Conservation (phyloP, 2,329 filamentous ascomycete species). For the Fonsecaea monophora region DNA sequence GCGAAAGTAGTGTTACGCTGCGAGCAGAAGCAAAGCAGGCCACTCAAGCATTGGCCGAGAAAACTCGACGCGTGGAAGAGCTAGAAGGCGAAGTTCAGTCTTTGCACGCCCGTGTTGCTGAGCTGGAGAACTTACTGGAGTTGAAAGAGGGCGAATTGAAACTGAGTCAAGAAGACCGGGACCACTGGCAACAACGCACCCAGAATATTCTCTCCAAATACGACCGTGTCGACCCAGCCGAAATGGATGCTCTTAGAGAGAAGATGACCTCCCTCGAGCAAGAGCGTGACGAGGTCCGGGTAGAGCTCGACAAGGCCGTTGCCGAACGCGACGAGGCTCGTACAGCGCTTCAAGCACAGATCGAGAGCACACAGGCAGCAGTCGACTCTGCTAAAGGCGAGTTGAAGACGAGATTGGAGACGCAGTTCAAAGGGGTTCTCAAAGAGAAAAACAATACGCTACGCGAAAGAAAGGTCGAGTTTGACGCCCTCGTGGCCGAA, state of each 20-base stretch:
- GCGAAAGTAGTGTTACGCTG: constrained; percentile 90
- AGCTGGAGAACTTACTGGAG: constrained; percentile 80
- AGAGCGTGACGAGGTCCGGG: constrained; percentile 70
- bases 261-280: constrained; percentile 70
- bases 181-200: constrained; percentile 93
- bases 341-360: constrained; percentile 55
- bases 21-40: constrained; percentile 84
- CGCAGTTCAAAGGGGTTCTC: constrained; percentile 61
- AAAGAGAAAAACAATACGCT: constrained; percentile 72
- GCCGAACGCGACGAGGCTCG: constrained; percentile 53
- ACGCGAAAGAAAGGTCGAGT: constrained; percentile 58
- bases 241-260: constrained; percentile 87
- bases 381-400: constrained; percentile 58
- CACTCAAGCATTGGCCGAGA: constrained; percentile 76
- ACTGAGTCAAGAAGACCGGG: constrained; percentile 86
- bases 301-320: constrained; percentile 59
- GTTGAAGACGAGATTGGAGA: constrained; percentile 53
- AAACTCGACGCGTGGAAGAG: constrained; percentile 75
- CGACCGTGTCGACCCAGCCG: constrained; percentile 90
- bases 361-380: constrained; percentile 57
- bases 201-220: constrained; percentile 97
- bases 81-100: constrained; percentile 79
- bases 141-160: constrained; percentile 87
- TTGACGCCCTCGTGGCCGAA: constrained; percentile 62
- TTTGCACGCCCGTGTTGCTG: constrained; percentile 77